phyloP scores from a whole-genome alignment of 768 basidiomycete genomes.

The Cyathus striatus region DNA sequence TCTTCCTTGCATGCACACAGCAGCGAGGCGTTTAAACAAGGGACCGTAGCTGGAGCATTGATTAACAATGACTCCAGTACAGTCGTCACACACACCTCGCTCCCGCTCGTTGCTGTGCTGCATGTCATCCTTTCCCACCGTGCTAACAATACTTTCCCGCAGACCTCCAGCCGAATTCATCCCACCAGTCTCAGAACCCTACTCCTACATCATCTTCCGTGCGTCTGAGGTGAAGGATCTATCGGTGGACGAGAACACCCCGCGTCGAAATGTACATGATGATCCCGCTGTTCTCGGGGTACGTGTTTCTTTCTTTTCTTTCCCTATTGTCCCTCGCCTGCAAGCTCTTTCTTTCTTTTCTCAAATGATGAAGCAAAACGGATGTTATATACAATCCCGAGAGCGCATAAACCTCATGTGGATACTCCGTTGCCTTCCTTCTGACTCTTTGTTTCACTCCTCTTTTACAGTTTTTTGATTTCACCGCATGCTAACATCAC shows the following conservation, averaged over 20 bases:
- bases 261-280: conserved; percentile 64
- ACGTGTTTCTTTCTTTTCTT: conserved; percentile 20
- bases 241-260: conserved; percentile 69
- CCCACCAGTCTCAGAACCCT: conserved; percentile 78
- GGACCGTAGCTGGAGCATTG: no score
- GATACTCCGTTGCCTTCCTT: conserved; percentile 61
- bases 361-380: conserved; percentile 25
- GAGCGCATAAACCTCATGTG: conserved; percentile 43
- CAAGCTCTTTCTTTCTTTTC: no score
- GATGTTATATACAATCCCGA: conserved; percentile 22
- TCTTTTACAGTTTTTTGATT: neutral
- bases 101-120: conserved; percentile 1
- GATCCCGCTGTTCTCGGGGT: conserved; percentile 84
- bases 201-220: conserved; percentile 88
- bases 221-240: conserved; percentile 88
- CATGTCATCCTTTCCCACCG: neutral
- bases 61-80: no score
- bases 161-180: conserved; percentile 77
- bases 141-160: conserved; percentile 2
- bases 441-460: conserved; percentile 25
- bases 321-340: conserved; percentile 12
- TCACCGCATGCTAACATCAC: neutral
- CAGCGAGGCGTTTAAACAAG: conserved; percentile 7
- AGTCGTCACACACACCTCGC: no score
- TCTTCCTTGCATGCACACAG: conserved; percentile 26